Base-by-base conservation (phyloP, 2,329 filamentous ascomycete genomes). In the Venturia oleaginea region DNA sequence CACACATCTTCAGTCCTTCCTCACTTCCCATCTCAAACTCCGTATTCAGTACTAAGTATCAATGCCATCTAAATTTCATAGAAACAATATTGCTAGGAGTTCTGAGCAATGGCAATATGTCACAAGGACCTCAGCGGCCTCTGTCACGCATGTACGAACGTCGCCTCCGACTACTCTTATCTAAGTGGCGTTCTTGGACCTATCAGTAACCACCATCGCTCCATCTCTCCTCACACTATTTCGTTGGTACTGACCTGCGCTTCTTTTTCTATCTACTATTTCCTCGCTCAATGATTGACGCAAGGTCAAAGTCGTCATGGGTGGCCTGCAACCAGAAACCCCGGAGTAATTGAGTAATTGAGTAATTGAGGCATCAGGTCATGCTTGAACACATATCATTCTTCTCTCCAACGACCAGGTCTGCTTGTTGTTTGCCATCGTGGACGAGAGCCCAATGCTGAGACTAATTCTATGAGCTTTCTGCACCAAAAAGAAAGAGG, bases 101-200 rank as follows among this genome's bases (percentile, higher is more conserved):
- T 11, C 27, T 15, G 19, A 57, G 15, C 13, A 2, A 57, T 57
- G 15, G 51, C 30, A 10, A 15, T n/a, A 34, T 57, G 30, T n/a
- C 34, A 57, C 15, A 7, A 24, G 22, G 43, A 22, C n/a, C 22
- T 7, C 24, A 19, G 27, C 51, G 51, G 17, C 51, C 27, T 55
- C 51, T 4, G 13, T 34, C 30, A 46, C 30, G 27, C 22, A 55
- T 32, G 51, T 15, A 54, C 48, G 32, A 37, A 1, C 5, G 4
- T n/a, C 17, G 46, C 46, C 30, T 57, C 51, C 51, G 30, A 57
- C 51, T 57, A 57, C 51, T 32, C 51, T 57, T 57, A 57, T 57
- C 51, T 57, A 17, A 11, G 51, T 57, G 51, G 51, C 51, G 51
- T 57, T 34, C 51, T 57, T 57, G 4, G 11, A 51, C 51, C 51